phyloP scores from a whole-genome alignment of 805 yeast species.

The Metschnikowia continentalis region DNA sequence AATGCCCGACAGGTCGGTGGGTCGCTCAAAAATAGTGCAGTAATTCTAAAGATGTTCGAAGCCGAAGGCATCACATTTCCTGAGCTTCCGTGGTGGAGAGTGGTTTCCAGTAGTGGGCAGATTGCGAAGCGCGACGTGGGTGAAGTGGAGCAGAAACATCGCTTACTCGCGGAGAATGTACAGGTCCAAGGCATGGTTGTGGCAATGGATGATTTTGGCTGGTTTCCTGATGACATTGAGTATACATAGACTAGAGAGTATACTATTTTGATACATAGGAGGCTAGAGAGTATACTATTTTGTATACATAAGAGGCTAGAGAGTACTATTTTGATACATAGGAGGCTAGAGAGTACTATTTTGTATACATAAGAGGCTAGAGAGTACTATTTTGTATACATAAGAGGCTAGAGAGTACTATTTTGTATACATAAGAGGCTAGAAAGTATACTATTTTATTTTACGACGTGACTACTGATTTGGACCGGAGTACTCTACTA shows the following conservation, averaged over 20 bases:
- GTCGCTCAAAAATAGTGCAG: slow-evolving; percentile 49
- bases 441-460: too few relatives aligned
- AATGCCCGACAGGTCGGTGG: slow-evolving; percentile 75
- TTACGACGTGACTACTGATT: too few relatives aligned
- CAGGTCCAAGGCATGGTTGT: slow-evolving; percentile 31
- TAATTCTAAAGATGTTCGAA: slow-evolving; percentile 22
- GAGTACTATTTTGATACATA: too few relatives aligned
- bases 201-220: slow-evolving; percentile 49
- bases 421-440: too few relatives aligned
- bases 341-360: too few relatives aligned
- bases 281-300: too few relatives aligned
- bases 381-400: too few relatives aligned
- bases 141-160: slow-evolving; percentile 43
- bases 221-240: slow-evolving; percentile 58
- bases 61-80: slow-evolving; percentile 19
- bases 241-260: not conserved
- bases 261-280: too few relatives aligned
- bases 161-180: slow-evolving; percentile 47
- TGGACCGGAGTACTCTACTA: too few relatives aligned
- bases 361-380: too few relatives aligned
- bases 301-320: too few relatives aligned
- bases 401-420: too few relatives aligned
- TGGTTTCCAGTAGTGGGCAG: slow-evolving; percentile 57
- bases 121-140: slow-evolving; percentile 52
- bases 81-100: slow-evolving; percentile 79